Evolutionary conservation across 1,284 basidiomycete genomes (phyloP), one percentile per base, ranked within the genome.

Genomic region (Moesziomyces globuligerus): DNA sequence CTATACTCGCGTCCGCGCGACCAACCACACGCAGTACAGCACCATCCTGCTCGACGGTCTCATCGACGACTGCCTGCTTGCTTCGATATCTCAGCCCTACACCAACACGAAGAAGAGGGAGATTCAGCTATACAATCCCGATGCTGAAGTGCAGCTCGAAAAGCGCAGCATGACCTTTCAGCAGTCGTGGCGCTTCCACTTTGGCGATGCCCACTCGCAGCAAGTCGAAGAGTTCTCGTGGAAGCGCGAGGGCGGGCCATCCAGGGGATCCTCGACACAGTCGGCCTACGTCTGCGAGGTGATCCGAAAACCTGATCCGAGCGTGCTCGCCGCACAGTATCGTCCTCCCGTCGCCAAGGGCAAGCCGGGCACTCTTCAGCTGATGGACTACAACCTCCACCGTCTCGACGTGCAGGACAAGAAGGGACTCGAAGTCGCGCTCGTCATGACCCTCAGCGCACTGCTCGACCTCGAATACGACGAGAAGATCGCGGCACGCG

Each of bases 301-400:
- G 77, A 83, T 93, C 40, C 88, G 91, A 40, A 91, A 91, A 78
- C 90, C 91, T 4, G 91, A 93, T 72, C 91, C 91, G 5, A 89
- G 90, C 10, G 90, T 93, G 1, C 86, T 92, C 3, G 89, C 92
- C 11, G 91, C 90, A 25, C 91, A 90, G 15, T 91, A 90, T 77
- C 90, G 91, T 48, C 59, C 66, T 3, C 87, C 89, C 0, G 84
- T 87, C 4, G 89, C 89, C 7, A 86, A 88, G 34, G 84, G 89
- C 43, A 89, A 87, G 74, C 88, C 89, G 1, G 84, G 86, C 0
- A 85, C 88, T 1, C 85, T 92, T n/a, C 90, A 92, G 77, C 87
- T 93, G n/a, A 84, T 93, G 17, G 90, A 93, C 80, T 93, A 93
- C 76, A 93, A 93, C 75, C 84, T 92, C 26, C 87, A 91, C 71